Base-by-base conservation (phyloP, 192 early-diverging fungal genomes). In the Linnemannia schmuckeri region DNA sequence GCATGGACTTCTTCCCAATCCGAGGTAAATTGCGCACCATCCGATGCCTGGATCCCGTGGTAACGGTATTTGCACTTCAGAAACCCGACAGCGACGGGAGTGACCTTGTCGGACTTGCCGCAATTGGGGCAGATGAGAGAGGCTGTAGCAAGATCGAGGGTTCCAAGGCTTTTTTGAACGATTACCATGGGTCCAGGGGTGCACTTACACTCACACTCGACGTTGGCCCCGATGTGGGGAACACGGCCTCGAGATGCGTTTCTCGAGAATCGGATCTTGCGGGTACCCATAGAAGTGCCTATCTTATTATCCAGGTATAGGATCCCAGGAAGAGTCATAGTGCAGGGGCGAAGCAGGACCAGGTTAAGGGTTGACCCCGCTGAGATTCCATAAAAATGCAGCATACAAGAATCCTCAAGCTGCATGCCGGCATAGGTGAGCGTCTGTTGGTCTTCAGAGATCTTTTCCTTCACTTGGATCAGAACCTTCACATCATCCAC, bases 401-500 rank as follows among this genome's bases (percentile, higher is more conserved):
- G 89, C 1, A 88, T 83, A 44, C 91, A 92, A 47, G 90, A 92
- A 75, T 95, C 93, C 74, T 95, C 91, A 44, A 95, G 88, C 87
- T 94, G 93, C 87, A 94, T 94, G 47, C 94, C 95, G 52, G 91
- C 92, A 71, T 93, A 95, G 69, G 94, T 93, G 6, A 96, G 89
- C 18, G 49, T 52, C 49, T 52, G 49, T 17, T 95, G 91, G n/a
- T 88, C 90, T 93, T 87, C 94, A 93, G n/a, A 94, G 93, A 52
- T 52, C 15, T 18, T 2, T 3, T 52, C 20, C 17, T 52, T 52
- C 18, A 5, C 49, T 0, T 22, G 18, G 49, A 52, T 52, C 49
- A 52, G 15, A 20, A 18, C 4, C 5, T 52, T 52, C 15, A 52
- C 49, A 0, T 52, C 49, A 2, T 52, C 49, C 49, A 52, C 49